A percentile compares a stretch with the other conserved stretches of the same genome.
Evolutionary conservation across 352 stramenopile species (phyloP).

Genomic region (Phytophthora kernoviae): DNA sequence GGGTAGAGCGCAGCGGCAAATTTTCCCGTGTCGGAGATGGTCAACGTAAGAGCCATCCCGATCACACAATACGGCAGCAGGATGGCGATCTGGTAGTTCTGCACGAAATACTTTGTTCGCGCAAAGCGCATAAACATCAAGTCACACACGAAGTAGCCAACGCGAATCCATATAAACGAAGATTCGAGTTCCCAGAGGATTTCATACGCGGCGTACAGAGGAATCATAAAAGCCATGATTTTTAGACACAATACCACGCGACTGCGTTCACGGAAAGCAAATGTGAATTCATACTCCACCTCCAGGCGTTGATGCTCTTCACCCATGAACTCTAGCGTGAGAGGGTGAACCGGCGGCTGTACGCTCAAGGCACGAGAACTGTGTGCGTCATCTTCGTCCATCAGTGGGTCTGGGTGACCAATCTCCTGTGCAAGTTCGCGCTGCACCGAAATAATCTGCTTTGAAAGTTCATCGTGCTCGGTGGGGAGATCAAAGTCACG

Average conservation of each 20-base stretch:
- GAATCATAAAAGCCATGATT: constrained; percentile 72
- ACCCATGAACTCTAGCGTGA: constrained; percentile 87
- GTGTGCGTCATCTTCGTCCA: constrained; percentile 71
- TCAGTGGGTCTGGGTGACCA: constrained; percentile 63
- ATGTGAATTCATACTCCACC: constrained; percentile 74
- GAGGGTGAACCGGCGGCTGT: constrained; percentile 71
- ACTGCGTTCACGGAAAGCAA: constrained; percentile 67
- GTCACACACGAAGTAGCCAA: constrained; percentile 72
- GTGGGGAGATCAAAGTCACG: constrained; percentile 77
- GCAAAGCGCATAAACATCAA: constrained; percentile 74
- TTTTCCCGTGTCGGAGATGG: constrained; percentile 84
- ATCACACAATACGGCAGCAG: constrained; percentile 70
- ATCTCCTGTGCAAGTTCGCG: constrained; percentile 77
- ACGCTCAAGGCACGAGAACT: constrained; percentile 64
- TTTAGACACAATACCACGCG: constrained; percentile 78
- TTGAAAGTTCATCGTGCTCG: constrained; percentile 81
- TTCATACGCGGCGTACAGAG: constrained; percentile 76
- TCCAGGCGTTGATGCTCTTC: constrained; percentile 82
- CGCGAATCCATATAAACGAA: constrained; percentile 68
- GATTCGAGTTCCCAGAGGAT: constrained; percentile 63
- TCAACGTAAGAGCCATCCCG: constrained; percentile 80
- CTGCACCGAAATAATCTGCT: constrained; percentile 72
- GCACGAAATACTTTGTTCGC: constrained; percentile 69
- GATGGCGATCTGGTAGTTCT: constrained; percentile 79
- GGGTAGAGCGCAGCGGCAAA: constrained; percentile 84